Base-by-base conservation (phyloP, 169 alveolate species). In the Plasmodium gonderi region DNA sequence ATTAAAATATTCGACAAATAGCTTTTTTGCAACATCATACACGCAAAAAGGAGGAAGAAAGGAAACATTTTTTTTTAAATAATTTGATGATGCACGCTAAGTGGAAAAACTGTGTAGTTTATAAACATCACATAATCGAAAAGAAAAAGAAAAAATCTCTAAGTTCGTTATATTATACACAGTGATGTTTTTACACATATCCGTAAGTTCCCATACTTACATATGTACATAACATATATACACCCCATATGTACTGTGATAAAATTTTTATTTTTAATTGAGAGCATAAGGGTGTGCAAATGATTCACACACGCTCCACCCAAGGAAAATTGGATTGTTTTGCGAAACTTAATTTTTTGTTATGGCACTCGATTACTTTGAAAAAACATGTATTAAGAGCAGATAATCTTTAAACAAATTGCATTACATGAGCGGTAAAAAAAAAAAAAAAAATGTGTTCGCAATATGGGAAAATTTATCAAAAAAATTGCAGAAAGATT, bases 261-360 rank as follows among this genome's bases (percentile, higher is more conserved):
- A 17, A 45, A 20, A 47, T 49, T 64, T 42, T 75, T 14, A 14
- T 75, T 40, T 65, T 47, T 44, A 80, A 69, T 40, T 80, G 74
- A 80, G 74, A 80, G 68, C 91, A 64, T 64, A 64, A 17, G 67
- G 49, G 91, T 80, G 91, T 80, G 80, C 91, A 83, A 83, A 69
- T 72, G 44, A 64, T 45, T 72, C 49, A 40, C 92, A 80, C 82
- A 60, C 83, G 67, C 64, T 60, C 44, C 40, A 26, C 69, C 29
- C 29, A 60, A 3, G 91, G 23, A 64, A 64, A 80, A 47, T 29
- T 51, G 9, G 64, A 31, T 80, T 64, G 17, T 65, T 80, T 40
- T 44, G 74, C 72, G 45, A 31, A 80, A 80, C 91, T 80, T 17
- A 36, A 60, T 64, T 47, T 38, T 26, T 69, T 67, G 47, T 45